These are phyloP conservation scores for Myriangium duriaei DNA, from an alignment of 2,329 filamentous ascomycete genomes.

Conservation along the genomic window DNA sequence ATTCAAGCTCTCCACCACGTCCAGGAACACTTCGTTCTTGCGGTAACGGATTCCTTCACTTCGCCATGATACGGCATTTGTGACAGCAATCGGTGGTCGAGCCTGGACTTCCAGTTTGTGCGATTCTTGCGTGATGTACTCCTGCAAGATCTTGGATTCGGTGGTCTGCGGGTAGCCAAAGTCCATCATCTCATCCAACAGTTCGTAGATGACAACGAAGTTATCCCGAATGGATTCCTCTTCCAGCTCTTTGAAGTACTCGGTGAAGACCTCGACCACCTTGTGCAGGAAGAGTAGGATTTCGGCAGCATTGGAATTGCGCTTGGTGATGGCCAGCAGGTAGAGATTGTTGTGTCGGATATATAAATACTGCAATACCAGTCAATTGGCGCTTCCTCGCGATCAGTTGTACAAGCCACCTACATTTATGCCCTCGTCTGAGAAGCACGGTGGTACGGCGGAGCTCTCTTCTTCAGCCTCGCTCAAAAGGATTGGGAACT, in stretches of 20 bases:
- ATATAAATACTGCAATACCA: slow-evolving; percentile 70
- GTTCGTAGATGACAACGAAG: slow-evolving; percentile 97
- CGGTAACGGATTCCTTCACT: slow-evolving; percentile 96
- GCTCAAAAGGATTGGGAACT: slow-evolving; percentile 88
- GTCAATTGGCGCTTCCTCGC: slow-evolving; percentile 7
- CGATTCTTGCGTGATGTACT: slow-evolving; percentile 93
- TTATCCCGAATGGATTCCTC: slow-evolving; percentile 98
- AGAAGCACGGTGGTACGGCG: slow-evolving; percentile 94
- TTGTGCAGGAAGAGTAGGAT: slow-evolving; percentile 97
- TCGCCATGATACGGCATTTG: slow-evolving; percentile 95
- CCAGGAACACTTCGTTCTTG: slow-evolving; percentile 98
- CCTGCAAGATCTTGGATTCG: slow-evolving; percentile 94
- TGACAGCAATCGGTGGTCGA: slow-evolving; percentile 90
- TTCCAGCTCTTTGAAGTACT: slow-evolving; percentile 98
- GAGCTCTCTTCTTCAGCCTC: slow-evolving; percentile 99
- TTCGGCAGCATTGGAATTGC: slow-evolving; percentile 97
- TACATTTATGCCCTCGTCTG: slow-evolving; percentile 95
- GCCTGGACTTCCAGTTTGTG: slow-evolving; percentile 97
- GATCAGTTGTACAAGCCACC: slow-evolving; percentile 26
- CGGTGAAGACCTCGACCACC: slow-evolving; percentile 95
- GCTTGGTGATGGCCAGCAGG: slow-evolving; percentile 92
- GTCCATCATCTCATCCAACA: slow-evolving; percentile 99
- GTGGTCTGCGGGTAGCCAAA: slow-evolving; percentile 99
- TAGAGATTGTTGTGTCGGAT: slow-evolving; percentile 99
- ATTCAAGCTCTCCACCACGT: slow-evolving; percentile 93